These are phyloP conservation scores for Cucumis melo DNA, from an alignment of 306 rosid genomes.

Conservation along the genomic window DNA sequence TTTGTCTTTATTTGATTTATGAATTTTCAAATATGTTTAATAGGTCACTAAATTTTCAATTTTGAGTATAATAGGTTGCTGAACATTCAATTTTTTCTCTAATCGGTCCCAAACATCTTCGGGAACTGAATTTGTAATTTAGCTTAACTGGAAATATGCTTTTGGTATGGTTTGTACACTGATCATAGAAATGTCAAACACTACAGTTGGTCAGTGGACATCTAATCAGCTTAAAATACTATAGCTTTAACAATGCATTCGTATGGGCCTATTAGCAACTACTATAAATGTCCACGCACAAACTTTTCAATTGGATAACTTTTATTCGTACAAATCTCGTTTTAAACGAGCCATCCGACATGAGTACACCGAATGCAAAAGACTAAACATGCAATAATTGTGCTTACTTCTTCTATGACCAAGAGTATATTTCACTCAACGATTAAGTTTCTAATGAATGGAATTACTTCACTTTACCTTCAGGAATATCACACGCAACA, in stretches of 20 bases:
- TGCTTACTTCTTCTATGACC: background rate
- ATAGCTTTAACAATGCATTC: background rate
- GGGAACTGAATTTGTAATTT: background rate
- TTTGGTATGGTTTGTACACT: background rate
- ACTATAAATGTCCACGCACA: background rate
- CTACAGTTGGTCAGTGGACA: background rate
- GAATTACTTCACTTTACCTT: slow-evolving; percentile 34
- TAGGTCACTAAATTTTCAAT: too few species aligned
- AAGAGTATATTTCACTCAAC: background rate
- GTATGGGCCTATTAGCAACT: background rate
- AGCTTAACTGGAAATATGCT: background rate
- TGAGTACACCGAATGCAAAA: background rate
- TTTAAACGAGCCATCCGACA: background rate
- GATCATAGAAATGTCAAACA: background rate
- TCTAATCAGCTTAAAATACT: background rate
- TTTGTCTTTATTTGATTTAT: too few species aligned
- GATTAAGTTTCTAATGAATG: background rate
- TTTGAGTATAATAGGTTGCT: too few species aligned
- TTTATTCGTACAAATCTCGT: background rate
- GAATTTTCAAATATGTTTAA: too few species aligned
- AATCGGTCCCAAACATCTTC: too few species aligned
- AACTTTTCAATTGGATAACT: background rate
- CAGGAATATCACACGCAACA: slow-evolving; percentile 97
- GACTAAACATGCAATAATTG: background rate
- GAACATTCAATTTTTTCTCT: too few species aligned